These are phyloP conservation scores for Paramecium biaurelia DNA, from an alignment of 73 alveolate species.

Conservation along the genomic window DNA sequence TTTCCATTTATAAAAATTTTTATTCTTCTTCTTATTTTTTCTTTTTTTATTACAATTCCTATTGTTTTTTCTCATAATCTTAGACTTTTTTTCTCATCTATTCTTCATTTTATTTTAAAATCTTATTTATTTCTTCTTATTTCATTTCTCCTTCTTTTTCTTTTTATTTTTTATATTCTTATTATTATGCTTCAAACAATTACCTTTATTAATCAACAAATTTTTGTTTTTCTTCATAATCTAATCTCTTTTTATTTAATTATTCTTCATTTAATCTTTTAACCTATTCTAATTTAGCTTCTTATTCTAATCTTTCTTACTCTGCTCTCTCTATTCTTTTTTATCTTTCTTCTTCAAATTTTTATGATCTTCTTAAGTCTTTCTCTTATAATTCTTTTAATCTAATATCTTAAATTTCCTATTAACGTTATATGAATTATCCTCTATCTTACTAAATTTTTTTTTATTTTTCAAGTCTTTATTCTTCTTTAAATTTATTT, in stretches of 20 bases:
- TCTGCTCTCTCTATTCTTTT: constrained; percentile 2
- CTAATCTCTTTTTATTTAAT: constrained; percentile 15
- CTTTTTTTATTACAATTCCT: constrained; percentile 1
- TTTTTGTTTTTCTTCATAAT: constrained; percentile 22
- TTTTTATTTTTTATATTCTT: background rate
- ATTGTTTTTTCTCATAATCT: constrained; percentile 32
- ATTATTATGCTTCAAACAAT: background rate
- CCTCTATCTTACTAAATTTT: background rate
- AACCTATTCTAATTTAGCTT: constrained; percentile 41
- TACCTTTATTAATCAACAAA: background rate
- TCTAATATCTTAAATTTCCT: background rate
- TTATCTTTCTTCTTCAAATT: background rate
- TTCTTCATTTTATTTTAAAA: constrained; percentile 37
- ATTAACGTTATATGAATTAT: background rate
- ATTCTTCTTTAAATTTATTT: constrained; percentile 17
- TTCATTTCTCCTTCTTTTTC: constrained; percentile 37
- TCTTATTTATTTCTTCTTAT: constrained; percentile 27
- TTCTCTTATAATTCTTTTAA: constrained; percentile 4
- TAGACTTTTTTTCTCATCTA: background rate
- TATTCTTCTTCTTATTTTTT: background rate
- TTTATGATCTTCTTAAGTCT: constrained; percentile 22
- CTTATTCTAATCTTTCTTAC: constrained; percentile 10
- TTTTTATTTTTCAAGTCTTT: background rate
- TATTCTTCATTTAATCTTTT: constrained; percentile 22
- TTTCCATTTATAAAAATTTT: background rate